phyloP scores from a whole-genome alignment of 306 rosid species.

The Senna tora region DNA sequence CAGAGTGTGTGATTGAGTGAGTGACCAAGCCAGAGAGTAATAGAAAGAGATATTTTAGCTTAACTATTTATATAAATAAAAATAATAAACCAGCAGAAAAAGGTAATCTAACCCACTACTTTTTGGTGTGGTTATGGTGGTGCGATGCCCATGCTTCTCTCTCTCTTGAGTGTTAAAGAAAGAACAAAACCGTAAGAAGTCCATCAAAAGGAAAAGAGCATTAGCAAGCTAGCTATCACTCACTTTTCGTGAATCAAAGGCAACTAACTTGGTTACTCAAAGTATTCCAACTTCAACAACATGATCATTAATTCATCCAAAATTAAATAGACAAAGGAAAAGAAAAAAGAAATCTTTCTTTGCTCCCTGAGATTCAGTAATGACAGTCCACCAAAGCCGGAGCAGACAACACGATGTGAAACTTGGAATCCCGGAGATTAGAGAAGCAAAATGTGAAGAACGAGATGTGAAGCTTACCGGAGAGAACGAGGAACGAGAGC shows the following conservation, averaged over 20 bases:
- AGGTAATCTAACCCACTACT: conserved; percentile 83
- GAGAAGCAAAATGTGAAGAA: no score
- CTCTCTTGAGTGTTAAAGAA: conserved; percentile 31
- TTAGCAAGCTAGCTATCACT: no score
- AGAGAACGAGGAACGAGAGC: no score
- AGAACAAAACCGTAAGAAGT: conserved; percentile 13
- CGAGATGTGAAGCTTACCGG: no score
- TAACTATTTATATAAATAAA: conserved; percentile 38
- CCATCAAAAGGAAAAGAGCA: conserved; percentile 39
- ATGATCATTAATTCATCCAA: conserved; percentile 9
- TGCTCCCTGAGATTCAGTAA: conserved; percentile 44
- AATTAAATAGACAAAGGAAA: conserved; percentile 1
- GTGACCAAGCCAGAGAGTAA: conserved; percentile 27
- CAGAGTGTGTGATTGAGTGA: conserved; percentile 42
- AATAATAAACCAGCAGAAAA: conserved; percentile 46
- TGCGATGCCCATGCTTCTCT: conserved; percentile 48
- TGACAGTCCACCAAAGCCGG: conserved; percentile 91
- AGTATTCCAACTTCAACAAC: conserved; percentile 64
- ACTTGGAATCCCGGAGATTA: no score
- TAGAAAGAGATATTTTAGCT: conserved; percentile 44
- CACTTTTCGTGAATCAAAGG: conserved; percentile 97
- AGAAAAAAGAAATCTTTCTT: conserved; percentile 1
- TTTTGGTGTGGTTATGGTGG: conserved; percentile 55
- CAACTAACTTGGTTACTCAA: conserved; percentile 94
- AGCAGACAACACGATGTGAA: conserved; percentile 71